Evolutionary conservation across 768 basidiomycete genomes (phyloP), one percentile per base, ranked within the genome.

Genomic region (Lactarius deliciosus): DNA sequence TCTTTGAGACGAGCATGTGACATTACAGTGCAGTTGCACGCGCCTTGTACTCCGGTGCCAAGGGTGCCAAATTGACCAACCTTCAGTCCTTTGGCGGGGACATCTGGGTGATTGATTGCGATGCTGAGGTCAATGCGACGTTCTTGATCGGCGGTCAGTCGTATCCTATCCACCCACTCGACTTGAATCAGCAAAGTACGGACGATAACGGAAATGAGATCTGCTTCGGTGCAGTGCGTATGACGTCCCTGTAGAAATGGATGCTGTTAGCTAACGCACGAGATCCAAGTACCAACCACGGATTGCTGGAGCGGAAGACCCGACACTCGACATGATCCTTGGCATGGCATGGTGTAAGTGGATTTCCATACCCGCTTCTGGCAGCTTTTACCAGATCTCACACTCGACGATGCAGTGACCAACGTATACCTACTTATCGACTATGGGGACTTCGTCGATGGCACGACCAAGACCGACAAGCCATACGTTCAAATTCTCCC

Each of bases 291-390:
- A 88, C 77, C 89, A 91, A 71, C 86, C 88, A 10, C 80, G 83
- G 43, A 81, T 82, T 4, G 81, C 81, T 64, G 61, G 89, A 87
- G 77, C 82, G 43, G 72, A 76, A 55, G 81, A 81, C 47, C 78
- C 82, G 40, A 79, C 74, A 28, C 89, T 80, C 67, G 89, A 90
- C 70, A 81, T 86, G 75, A 82, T 91, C 55, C 78, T 91, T 43
- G 89, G 90, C 64, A 90, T 90, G 87, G 82, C 84, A 16, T 89
- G 89, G 76, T 75, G 88, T 88, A 70, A 72, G 86, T 79, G 57
- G 30, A 30, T 30, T 30, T 5, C 32, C 7, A 1, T 32, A 32
- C 40, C 11, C 57, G 60, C 34, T 22, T 8, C 13, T n/a, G 25
- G 9, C 45, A 18, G 25, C 40, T 13, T 34, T 18, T 53, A 60